Evolutionary conservation across 768 basidiomycete species (phyloP).

Genomic region (Artomyces pyxidatus): DNA sequence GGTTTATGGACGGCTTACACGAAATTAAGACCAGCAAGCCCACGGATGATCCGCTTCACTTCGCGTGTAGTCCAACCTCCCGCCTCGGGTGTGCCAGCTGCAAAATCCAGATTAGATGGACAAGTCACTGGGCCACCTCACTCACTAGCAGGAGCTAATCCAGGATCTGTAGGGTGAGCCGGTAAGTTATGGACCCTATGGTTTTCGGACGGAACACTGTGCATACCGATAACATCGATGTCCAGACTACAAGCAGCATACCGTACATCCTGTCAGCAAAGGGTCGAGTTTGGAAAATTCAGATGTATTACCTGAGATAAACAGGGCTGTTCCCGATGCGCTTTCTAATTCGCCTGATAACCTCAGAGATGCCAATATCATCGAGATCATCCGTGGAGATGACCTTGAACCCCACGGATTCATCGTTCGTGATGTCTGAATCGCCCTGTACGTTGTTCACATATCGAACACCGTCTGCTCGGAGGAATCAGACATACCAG

Average conservation of each 20-base stretch:
- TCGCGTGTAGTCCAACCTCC: conserved; percentile 84
- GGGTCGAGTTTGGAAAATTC: too few relatives aligned
- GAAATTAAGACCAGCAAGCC: conserved; percentile 70
- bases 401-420: conserved; percentile 66
- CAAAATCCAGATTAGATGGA: background rate
- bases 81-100: conserved; percentile 78
- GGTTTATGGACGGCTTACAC: conserved; percentile 42
- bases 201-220: too few relatives aligned
- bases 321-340: conserved; percentile 71
- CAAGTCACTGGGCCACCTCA: background rate
- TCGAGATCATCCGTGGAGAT: conserved; percentile 81
- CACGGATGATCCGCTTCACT: conserved; percentile 72
- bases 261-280: too few relatives aligned
- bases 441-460: conserved; percentile 41
- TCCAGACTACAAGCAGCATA: too few relatives aligned
- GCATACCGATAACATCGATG: conserved; percentile 71
- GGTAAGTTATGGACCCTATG: too few relatives aligned
- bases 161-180: conserved; percentile 58
- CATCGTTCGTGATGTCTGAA: conserved; percentile 60
- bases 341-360: conserved; percentile 60
- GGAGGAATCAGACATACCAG: conserved; percentile 26
- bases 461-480: background rate
- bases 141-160: conserved; percentile 55
- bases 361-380: conserved; percentile 61
- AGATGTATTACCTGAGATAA: conserved; percentile 47